Base-by-base conservation (phyloP, 257 asterid species). In the Fraxinus quadrangulata region DNA sequence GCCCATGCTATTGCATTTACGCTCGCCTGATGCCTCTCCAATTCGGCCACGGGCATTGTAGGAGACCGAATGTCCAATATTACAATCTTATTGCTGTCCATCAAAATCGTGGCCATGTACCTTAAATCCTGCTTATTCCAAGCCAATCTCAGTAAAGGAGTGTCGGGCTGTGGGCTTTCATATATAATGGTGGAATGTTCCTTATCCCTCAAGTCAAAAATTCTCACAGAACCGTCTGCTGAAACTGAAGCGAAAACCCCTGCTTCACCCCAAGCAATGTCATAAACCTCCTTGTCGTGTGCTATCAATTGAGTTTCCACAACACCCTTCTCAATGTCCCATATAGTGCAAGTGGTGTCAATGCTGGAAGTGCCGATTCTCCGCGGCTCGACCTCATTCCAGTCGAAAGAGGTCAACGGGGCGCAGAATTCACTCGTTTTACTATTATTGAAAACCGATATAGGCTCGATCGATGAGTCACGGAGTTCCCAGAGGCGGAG, bases 91-190 rank as follows among this genome's bases (percentile, higher is more conserved):
- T 89, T 89, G 71, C 93, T 90, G 23, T 93, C 98, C 99, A 95
- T 95, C 87, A 93, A 68, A 1, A 83, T 91, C 0, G 98, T 92
- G 0, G 96, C 98, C 99, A 95, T 91, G 74, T 95, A 93, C 84
- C 99, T 95, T 85, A 93, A 84, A 76, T 95, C 98, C 87, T 91
- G 98, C 89, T 93, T 95, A 79, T 95, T 95, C 98, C 99, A 95
- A 34, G 99, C 96, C 85, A 95, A 72, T 47, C 99, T 87, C 85
- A 95, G 51, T 77, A 95, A 69, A 0, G 99, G 97, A 24, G 96
- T 90, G 19, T 95, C 97, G 0, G 97, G 97, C 31, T 83, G 89
- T 0, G 96, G 96, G 34, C 94, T 86, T 85, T 93, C 97, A 66
- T 95, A 95, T 16, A 95, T 90, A 74, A 95, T 95, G 1, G 98